phyloP scores from a whole-genome alignment of 1,139 yeast species.

The Sugiyamaella grinbergsii region DNA sequence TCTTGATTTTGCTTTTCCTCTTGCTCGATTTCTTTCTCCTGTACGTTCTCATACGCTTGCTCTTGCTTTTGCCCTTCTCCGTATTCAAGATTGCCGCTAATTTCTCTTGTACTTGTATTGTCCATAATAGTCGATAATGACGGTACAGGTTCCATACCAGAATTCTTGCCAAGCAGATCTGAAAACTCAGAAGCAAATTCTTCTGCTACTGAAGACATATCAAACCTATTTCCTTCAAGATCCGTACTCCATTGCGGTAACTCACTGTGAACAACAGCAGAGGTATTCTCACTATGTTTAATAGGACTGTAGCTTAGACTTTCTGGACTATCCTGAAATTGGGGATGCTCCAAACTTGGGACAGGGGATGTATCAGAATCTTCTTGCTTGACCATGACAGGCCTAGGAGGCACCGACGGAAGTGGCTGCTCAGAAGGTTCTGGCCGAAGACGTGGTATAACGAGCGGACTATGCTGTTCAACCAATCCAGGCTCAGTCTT shows the following conservation, averaged over 20 bases:
- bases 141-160: background rate
- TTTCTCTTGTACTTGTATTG: background rate
- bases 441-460: constrained; percentile 1
- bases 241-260: constrained; percentile 8
- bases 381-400: constrained; percentile 5
- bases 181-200: constrained; percentile 32
- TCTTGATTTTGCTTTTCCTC: background rate
- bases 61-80: too few relatives aligned
- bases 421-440: constrained; percentile 13
- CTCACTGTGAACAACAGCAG: constrained; percentile 7
- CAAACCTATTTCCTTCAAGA: constrained; percentile 4
- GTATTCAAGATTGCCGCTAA: background rate
- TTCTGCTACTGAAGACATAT: constrained; percentile 23
- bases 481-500: background rate
- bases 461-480: background rate
- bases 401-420: constrained; percentile 12
- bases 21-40: background rate
- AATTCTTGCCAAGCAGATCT: constrained; percentile 22
- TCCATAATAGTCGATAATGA: background rate
- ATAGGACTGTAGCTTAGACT: constrained; percentile 26
- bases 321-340: constrained; percentile 20
- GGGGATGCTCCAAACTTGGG: constrained; percentile 28
- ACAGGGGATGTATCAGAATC: constrained; percentile 27
- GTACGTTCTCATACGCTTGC: background rate
- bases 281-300: constrained; percentile 17